Conservation (phyloP, 2,329 filamentous ascomycete genomes). For the Trichoderma atroviride region DNA sequence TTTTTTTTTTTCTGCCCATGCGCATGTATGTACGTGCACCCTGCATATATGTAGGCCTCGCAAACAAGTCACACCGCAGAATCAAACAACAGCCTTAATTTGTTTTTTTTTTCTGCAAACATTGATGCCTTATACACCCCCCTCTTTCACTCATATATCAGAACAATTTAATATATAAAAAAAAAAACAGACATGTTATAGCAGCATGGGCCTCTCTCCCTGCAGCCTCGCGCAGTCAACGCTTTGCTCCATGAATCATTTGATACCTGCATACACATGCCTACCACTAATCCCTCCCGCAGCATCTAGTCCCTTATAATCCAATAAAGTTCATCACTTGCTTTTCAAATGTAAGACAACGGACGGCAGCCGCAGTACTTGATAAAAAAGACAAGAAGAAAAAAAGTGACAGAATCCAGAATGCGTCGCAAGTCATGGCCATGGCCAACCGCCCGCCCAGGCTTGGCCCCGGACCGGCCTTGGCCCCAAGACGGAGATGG, state of each 20-base stretch:
- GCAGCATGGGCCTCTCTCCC: background rate
- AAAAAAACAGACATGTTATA: background rate
- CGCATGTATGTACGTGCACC: background rate
- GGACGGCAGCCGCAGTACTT: background rate
- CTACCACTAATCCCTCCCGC: background rate
- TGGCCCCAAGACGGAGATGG: background rate
- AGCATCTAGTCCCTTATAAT: background rate
- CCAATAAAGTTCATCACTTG: background rate
- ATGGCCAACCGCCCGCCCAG: background rate
- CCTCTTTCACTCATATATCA: background rate
- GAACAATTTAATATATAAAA: background rate
- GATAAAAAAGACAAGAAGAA: too few relatives aligned
- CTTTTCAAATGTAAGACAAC: background rate
- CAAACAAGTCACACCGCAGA: slow-evolving; percentile 16
- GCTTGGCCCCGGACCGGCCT: background rate
- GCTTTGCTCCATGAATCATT: background rate
- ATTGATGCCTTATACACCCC: background rate
- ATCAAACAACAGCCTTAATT: background rate
- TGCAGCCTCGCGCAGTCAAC: background rate
- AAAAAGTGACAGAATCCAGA: background rate
- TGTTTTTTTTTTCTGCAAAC: too few relatives aligned
- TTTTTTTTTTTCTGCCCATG: background rate
- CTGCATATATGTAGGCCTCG: slow-evolving; percentile 6
- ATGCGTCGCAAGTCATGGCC: background rate
- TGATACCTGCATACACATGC: too few relatives aligned